Evolutionary conservation across 2,329 filamentous ascomycete genomes (phyloP).

Genomic region (Fusarium begoniae): DNA sequence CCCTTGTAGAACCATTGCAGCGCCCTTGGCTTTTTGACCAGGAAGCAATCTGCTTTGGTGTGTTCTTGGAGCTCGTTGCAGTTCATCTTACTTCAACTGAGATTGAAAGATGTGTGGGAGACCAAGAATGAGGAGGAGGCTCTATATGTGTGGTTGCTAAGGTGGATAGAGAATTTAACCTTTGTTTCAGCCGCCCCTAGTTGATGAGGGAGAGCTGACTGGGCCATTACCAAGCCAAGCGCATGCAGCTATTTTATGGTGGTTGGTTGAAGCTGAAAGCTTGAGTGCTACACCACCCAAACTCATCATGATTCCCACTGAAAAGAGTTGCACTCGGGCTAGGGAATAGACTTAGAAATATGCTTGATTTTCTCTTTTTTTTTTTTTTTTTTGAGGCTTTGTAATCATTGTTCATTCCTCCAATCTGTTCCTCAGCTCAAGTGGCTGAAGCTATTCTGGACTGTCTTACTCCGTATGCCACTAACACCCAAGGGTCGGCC

Average conservation of each 20-base stretch:
- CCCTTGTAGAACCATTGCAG: constrained; percentile 58
- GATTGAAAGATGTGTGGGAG: neutral
- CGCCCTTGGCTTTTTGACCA: constrained; percentile 50
- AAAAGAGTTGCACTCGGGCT: neutral
- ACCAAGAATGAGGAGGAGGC: neutral
- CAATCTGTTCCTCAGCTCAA: neutral
- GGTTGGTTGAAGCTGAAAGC: constrained; percentile 1
- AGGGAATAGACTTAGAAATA: neutral
- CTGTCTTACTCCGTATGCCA: neutral
- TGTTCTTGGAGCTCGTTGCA: constrained; percentile 50
- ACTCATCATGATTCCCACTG: neutral
- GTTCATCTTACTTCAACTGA: constrained; percentile 43
- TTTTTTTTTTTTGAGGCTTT: too few species aligned
- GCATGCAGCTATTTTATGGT: constrained; percentile 10
- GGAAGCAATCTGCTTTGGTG: constrained; percentile 45
- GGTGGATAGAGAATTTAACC: neutral
- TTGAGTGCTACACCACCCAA: neutral
- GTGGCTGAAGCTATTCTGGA: constrained; percentile 6
- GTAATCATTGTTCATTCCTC: neutral
- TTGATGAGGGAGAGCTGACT: constrained; percentile 27
- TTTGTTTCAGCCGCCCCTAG: constrained; percentile 14
- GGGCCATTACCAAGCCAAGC: constrained; percentile 36
- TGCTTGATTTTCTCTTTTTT: neutral
- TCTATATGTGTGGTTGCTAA: neutral
- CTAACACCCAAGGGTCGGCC: constrained; percentile 26